Evolutionary conservation across 805 yeast genomes (phyloP).

Genomic region (Nakazawaea holstii): DNA sequence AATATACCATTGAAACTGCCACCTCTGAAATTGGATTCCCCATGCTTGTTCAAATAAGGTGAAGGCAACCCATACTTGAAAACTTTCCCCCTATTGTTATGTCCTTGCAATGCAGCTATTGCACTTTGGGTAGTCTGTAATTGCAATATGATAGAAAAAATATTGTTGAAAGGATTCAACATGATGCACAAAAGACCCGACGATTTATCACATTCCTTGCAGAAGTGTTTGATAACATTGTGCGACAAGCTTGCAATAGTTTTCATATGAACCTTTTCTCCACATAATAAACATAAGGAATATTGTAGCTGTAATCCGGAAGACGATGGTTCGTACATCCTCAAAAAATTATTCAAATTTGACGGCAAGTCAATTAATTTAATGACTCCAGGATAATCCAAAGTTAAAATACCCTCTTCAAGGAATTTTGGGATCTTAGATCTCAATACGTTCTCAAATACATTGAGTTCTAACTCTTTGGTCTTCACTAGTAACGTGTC

Average conservation of each 20-base stretch:
- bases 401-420: constrained; percentile 20
- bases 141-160: constrained; percentile 21
- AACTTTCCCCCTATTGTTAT: constrained; percentile 17
- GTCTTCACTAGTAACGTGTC: constrained; percentile 8
- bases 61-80: constrained; percentile 31
- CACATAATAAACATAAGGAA: constrained; percentile 41
- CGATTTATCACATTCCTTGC: constrained; percentile 26
- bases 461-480: constrained; percentile 17
- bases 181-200: constrained; percentile 13
- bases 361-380: constrained; percentile 48
- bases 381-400: constrained; percentile 51
- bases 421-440: constrained; percentile 24
- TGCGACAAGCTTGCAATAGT: constrained; percentile 19
- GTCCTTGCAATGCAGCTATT: constrained; percentile 10
- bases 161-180: constrained; percentile 17
- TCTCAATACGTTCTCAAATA: constrained; percentile 20
- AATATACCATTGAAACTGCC: constrained; percentile 49
- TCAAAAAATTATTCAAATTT: constrained; percentile 28
- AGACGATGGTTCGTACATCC: neutral
- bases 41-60: constrained; percentile 71
- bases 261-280: constrained; percentile 28
- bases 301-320: constrained; percentile 24
- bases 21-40: constrained; percentile 60
- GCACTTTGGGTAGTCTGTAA: constrained; percentile 16
- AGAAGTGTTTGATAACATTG: constrained; percentile 24